phyloP scores from a whole-genome alignment of 2,329 filamentous ascomycete species.

The Colletotrichum tropicicola region DNA sequence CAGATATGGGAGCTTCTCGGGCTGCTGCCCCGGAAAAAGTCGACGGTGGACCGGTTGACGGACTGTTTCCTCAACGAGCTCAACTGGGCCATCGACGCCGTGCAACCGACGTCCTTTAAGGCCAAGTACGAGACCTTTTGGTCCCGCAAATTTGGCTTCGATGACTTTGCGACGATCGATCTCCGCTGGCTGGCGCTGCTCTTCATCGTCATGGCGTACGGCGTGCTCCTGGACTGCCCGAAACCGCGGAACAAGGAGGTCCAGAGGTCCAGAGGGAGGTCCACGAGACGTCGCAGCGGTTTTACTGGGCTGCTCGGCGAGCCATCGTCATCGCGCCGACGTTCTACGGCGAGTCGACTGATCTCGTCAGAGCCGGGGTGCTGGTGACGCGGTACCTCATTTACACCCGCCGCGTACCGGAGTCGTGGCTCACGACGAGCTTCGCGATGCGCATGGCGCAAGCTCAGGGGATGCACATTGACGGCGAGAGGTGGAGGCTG shows the following conservation, averaged over 20 bases:
- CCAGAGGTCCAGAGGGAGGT: conserved; percentile 46
- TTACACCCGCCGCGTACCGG: conserved; percentile 46
- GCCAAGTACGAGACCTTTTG: conserved; percentile 48
- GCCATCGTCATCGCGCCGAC: conserved; percentile 51
- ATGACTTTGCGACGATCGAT: conserved; percentile 49
- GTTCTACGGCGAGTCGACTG: conserved; percentile 49
- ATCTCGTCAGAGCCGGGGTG: conserved; percentile 49
- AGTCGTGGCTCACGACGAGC: conserved; percentile 50
- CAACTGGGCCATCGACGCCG: conserved; percentile 46
- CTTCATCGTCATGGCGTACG: conserved; percentile 50
- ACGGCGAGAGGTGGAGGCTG: conserved; percentile 48
- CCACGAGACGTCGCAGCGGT: conserved; percentile 48
- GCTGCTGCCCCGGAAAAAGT: conserved; percentile 45
- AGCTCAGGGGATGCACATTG: conserved; percentile 52
- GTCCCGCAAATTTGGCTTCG: conserved; percentile 47
- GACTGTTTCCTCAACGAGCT: conserved; percentile 45
- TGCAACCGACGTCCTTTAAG: conserved; percentile 44
- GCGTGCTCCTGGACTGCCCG: conserved; percentile 46
- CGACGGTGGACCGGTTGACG: conserved; percentile 44
- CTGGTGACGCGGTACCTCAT: conserved; percentile 50
- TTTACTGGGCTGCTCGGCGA: conserved; percentile 49
- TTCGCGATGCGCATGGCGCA: conserved; percentile 53
- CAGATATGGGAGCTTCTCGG: conserved; percentile 52
- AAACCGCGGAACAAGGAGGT: conserved; percentile 40
- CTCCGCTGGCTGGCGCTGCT: conserved; percentile 50